A percentile compares a stretch with the other conserved stretches of the same genome.
phyloP scores from a whole-genome alignment of 2,329 filamentous ascomycete genomes.

The Colletotrichum euphorbiae region DNA sequence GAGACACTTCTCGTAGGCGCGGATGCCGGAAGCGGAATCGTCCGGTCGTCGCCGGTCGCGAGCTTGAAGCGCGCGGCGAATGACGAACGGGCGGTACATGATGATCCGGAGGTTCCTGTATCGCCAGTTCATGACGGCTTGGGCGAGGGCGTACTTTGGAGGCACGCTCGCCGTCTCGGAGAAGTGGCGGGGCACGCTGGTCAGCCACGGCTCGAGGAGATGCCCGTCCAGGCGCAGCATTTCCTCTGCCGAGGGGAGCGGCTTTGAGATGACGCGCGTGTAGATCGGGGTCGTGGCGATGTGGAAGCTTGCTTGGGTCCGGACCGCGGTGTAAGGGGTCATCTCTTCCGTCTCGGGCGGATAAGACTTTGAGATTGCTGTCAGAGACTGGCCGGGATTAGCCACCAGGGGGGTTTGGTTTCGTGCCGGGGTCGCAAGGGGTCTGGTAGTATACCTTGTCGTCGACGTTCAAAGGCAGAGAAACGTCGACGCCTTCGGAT shows the following conservation, averaged over 20 bases:
- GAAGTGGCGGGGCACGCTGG: constrained; percentile 52
- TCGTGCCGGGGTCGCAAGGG: not conserved
- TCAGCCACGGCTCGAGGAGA: constrained; percentile 53
- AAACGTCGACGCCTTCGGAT: constrained; percentile 43
- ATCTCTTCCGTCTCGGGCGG: constrained; percentile 51
- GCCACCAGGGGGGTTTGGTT: no score
- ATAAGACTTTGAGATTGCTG: constrained; percentile 49
- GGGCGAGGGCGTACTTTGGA: constrained; percentile 52
- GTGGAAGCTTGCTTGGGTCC: constrained; percentile 58
- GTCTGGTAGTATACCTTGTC: constrained; percentile 21
- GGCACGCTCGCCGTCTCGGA: constrained; percentile 48
- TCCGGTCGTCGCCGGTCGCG: constrained; percentile 15
- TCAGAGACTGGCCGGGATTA: constrained; percentile 42
- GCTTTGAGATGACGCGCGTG: constrained; percentile 57
- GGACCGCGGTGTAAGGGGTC: constrained; percentile 58
- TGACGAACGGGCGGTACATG: constrained; percentile 60
- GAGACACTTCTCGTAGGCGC: constrained; percentile 49
- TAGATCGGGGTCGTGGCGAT: constrained; percentile 58
- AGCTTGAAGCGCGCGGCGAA: constrained; percentile 48
- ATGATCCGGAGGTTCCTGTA: constrained; percentile 59
- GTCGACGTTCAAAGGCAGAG: constrained; percentile 50
- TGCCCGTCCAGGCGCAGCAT: constrained; percentile 54
- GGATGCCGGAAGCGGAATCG: constrained; percentile 30
- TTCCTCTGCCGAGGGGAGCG: constrained; percentile 54
- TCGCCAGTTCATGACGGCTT: constrained; percentile 58